phyloP scores from a whole-genome alignment of 345 rosid species.

The Durio zibethinus region DNA sequence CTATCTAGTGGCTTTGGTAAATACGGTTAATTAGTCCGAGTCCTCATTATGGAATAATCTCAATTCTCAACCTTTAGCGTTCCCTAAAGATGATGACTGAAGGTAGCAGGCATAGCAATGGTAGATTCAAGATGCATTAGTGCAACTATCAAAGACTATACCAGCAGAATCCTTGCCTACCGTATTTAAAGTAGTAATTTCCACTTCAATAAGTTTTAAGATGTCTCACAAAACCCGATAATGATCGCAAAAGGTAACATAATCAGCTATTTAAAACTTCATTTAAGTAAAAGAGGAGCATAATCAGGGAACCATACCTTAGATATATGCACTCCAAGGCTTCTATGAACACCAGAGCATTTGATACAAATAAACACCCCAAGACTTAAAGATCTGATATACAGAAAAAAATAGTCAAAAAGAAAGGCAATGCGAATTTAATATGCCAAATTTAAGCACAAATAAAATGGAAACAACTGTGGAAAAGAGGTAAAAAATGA shows the following conservation, averaged over 20 bases:
- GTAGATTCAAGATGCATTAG: not conserved
- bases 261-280: not conserved
- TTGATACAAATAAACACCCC: conserved; percentile 96
- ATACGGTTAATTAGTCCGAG: not conserved
- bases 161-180: not conserved
- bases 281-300: not conserved
- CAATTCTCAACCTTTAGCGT: not conserved
- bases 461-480: not conserved
- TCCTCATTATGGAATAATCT: not conserved
- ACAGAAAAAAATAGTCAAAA: conserved; percentile 24
- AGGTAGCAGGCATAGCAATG: not conserved
- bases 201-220: not conserved
- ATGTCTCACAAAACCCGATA: not conserved
- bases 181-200: not conserved
- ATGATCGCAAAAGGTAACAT: not conserved
- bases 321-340: conserved; percentile 97
- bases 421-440: conserved; percentile 1
- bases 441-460: conserved; percentile 9
- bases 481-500: not conserved
- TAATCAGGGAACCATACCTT: conserved; percentile 47
- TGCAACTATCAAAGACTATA: not conserved
- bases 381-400: conserved; percentile 62
- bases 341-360: conserved; percentile 96
- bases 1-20: not conserved
- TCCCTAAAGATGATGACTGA: not conserved